Evolutionary conservation across 371 early-diverging fungal species (phyloP).

Genomic region (Circinella umbellata): DNA sequence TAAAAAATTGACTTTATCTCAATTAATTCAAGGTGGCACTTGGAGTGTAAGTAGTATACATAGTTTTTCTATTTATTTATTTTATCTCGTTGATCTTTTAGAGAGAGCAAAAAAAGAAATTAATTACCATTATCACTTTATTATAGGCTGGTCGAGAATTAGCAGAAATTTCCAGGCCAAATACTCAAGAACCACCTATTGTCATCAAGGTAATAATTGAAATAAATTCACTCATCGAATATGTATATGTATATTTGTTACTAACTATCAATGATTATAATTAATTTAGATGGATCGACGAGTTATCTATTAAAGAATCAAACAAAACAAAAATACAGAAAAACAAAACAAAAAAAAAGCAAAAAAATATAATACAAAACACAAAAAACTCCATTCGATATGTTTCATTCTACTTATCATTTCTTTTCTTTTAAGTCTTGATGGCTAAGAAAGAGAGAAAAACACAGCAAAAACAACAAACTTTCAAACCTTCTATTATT

Average conservation of each 20-base stretch:
- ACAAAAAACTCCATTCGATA: too few relatives aligned
- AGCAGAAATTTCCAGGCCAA: conserved; percentile 78
- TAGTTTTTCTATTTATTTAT: too few relatives aligned
- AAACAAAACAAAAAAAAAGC: too few relatives aligned
- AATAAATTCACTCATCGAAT: not conserved
- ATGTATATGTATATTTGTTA: not conserved
- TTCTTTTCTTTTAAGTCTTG: too few relatives aligned
- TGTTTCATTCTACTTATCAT: too few relatives aligned
- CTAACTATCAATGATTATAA: not conserved
- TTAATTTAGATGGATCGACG: conserved; percentile 16
- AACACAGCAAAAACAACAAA: too few relatives aligned
- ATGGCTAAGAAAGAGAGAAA: too few relatives aligned
- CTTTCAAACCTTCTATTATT: too few relatives aligned
- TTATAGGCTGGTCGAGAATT: conserved; percentile 75
- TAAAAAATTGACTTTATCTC: conserved; percentile 73
- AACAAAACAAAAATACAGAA: not conserved
- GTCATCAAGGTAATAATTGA: conserved; percentile 55
- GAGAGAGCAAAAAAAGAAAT: too few relatives aligned
- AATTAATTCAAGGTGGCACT: conserved; percentile 90
- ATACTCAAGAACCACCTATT: conserved; percentile 88
- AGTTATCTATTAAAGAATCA: conserved; percentile 17
- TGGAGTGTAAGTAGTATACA: conserved; percentile 65
- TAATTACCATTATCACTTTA: not conserved
- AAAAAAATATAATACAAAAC: too few relatives aligned
- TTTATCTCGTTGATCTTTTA: not conserved